Evolutionary conservation across 2,329 filamentous ascomycete species (phyloP).

Genomic region (Emmonsia crescens): DNA sequence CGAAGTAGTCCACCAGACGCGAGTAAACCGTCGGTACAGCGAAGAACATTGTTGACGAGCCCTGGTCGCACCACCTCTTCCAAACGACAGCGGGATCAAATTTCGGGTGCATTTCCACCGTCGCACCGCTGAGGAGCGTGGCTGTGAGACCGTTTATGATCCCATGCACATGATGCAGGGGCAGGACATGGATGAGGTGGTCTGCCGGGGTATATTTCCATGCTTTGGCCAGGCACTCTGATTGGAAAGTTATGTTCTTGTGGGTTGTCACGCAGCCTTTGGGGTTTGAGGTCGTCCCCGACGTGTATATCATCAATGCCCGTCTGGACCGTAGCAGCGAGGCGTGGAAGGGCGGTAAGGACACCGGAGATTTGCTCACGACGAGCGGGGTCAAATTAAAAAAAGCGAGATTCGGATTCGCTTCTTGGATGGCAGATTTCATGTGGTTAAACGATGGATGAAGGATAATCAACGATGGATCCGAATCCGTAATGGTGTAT

Average conservation of each 20-base stretch:
- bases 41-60: constrained; percentile 38
- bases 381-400: constrained; percentile 21
- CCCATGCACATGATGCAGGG: constrained; percentile 42
- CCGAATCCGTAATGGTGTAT: constrained; percentile 33
- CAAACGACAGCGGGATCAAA: constrained; percentile 38
- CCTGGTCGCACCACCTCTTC: constrained; percentile 34
- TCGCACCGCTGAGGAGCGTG: constrained; percentile 35
- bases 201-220: constrained; percentile 35
- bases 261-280: constrained; percentile 36
- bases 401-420: constrained; percentile 21
- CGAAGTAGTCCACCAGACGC: constrained; percentile 37
- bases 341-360: constrained; percentile 24
- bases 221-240: constrained; percentile 22
- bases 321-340: constrained; percentile 21
- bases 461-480: constrained; percentile 32
- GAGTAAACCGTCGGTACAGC: constrained; percentile 44
- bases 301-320: constrained; percentile 35
- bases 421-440: constrained; percentile 22
- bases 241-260: constrained; percentile 28
- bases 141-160: constrained; percentile 41
- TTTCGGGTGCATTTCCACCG: constrained; percentile 39
- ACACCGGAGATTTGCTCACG: constrained; percentile 9
- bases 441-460: constrained; percentile 30
- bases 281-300: constrained; percentile 32
- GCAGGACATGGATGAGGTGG: constrained; percentile 40